Percentiles rank a stretch among this genome's conserved stretches.
phyloP scores from a whole-genome alignment of 2,329 filamentous ascomycete genomes.

The Alternaria atra region DNA sequence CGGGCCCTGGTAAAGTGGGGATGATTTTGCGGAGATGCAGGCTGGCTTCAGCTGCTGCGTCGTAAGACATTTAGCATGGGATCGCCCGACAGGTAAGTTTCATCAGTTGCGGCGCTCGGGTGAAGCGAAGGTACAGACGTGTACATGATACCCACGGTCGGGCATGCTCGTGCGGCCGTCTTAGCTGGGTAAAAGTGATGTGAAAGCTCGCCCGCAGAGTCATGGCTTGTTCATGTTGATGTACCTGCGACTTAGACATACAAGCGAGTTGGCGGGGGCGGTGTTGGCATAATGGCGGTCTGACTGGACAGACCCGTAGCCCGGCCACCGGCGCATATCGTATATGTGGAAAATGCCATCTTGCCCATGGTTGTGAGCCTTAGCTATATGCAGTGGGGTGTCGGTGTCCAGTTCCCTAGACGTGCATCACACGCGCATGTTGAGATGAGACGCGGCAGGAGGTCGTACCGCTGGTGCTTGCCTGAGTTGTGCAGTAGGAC shows the following conservation, averaged over 20 bases:
- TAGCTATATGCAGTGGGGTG: slow-evolving; percentile 4
- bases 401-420: slow-evolving; percentile 2
- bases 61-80: slow-evolving; percentile 27
- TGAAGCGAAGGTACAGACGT: slow-evolving; percentile 23
- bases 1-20: slow-evolving; percentile 14
- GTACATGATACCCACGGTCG: slow-evolving; percentile 15
- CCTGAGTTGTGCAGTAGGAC: slow-evolving; percentile 14
- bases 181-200: slow-evolving; percentile 2
- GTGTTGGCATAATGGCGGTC: slow-evolving; percentile 9
- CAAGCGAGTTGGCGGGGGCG: slow-evolving; percentile 19
- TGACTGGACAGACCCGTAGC: slow-evolving; percentile 16
- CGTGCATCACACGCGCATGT: slow-evolving; percentile 7
- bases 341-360: slow-evolving; percentile 9
- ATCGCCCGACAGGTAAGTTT: slow-evolving; percentile 20
- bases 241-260: slow-evolving; percentile 19
- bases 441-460: slow-evolving; percentile 8
- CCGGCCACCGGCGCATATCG: slow-evolving; percentile 13
- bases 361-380: slow-evolving; percentile 7
- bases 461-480: slow-evolving; percentile 8
- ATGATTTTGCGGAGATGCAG: slow-evolving; percentile 17
- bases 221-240: slow-evolving; percentile 9
- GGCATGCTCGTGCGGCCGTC: slow-evolving; percentile 10
- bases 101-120: slow-evolving; percentile 18
- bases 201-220: not conserved
- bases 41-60: slow-evolving; percentile 23